phyloP scores from a whole-genome alignment of 169 alveolate species.

The Eimeria sp. region DNA sequence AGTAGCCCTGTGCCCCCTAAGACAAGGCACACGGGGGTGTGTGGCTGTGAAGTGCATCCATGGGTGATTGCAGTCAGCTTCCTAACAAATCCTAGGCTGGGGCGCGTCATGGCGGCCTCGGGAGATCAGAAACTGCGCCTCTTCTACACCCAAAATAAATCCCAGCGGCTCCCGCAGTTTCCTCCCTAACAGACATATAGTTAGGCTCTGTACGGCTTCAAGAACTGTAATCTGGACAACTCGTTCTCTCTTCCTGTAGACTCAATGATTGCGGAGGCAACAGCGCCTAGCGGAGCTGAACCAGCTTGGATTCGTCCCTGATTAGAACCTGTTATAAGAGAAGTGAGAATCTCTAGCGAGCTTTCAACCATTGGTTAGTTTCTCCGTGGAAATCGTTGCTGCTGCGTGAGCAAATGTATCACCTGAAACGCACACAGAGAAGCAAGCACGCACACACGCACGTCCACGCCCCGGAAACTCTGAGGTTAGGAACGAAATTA shows the following conservation, averaged over 20 bases:
- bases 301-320: not conserved
- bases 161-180: too few relatives aligned
- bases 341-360: not conserved
- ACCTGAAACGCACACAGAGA: not conserved
- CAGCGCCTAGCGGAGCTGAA: not conserved
- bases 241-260: not conserved
- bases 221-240: too few relatives aligned
- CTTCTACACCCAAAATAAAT: not conserved
- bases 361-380: not conserved
- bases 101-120: conserved; percentile 41
- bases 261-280: not conserved
- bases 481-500: not conserved
- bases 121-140: not conserved
- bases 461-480: not conserved
- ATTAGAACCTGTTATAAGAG: not conserved
- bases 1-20: conserved; percentile 83
- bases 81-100: conserved; percentile 7
- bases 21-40: conserved; percentile 71
- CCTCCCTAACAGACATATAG: not conserved
- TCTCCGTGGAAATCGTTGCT: not conserved
- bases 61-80: conserved; percentile 53
- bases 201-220: not conserved
- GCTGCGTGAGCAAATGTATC: not conserved
- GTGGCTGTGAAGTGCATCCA: not conserved
- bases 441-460: not conserved